A percentile compares a stretch with the other conserved stretches of the same genome.
Conservation (phyloP, 768 basidiomycete genomes). For the Termitomyces sp. region DNA sequence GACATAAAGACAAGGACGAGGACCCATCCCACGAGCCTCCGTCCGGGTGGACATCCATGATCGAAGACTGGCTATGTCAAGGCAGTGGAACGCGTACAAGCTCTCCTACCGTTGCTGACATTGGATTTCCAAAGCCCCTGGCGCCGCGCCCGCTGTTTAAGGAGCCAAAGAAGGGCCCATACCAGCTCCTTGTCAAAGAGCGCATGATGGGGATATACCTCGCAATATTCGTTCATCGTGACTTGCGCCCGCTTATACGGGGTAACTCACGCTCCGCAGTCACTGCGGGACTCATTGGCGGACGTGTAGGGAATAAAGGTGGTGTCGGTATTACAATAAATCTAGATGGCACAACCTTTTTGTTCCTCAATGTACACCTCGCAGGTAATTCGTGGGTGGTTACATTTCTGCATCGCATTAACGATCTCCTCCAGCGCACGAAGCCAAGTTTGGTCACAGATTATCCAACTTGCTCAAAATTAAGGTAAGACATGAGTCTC, state of each 20-base stretch:
- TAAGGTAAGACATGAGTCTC: conserved; percentile 42
- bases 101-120: conserved; percentile 35
- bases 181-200: conserved; percentile 82
- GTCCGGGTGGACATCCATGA: conserved; percentile 67
- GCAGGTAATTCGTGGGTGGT: conserved; percentile 46
- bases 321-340: conserved; percentile 89
- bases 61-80: conserved; percentile 69
- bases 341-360: conserved; percentile 72
- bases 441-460: conserved; percentile 70
- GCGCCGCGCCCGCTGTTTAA: conserved; percentile 34
- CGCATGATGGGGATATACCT: conserved; percentile 88
- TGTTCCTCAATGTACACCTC: conserved; percentile 90
- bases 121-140: conserved; percentile 35
- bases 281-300: conserved; percentile 85
- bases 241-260: conserved; percentile 56
- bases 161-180: conserved; percentile 60
- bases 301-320: conserved; percentile 89
- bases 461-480: conserved; percentile 86
- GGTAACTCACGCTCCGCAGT: conserved; percentile 82
- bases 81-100: conserved; percentile 24
- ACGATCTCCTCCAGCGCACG: conserved; percentile 49
- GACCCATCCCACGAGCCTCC: conserved; percentile 29
- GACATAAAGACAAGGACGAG: conserved; percentile 33
- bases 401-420: not conserved
- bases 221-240: conserved; percentile 69